Evolutionary conservation across 2,329 filamentous ascomycete genomes (phyloP).

Genomic region (Coniochaeta prunicola): DNA sequence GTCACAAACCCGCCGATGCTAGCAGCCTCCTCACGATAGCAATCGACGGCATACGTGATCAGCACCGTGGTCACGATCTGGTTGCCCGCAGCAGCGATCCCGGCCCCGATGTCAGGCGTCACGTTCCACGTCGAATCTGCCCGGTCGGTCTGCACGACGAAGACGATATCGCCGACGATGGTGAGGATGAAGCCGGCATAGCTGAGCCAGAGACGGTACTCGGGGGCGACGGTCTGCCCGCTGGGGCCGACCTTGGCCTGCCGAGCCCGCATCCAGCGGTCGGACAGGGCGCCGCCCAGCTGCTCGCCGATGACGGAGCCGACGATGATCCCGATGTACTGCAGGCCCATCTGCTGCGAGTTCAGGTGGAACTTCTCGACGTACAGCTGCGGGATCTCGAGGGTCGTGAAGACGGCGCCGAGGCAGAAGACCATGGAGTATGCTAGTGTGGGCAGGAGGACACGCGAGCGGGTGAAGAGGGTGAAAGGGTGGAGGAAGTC

Average conservation of each 20-base stretch:
- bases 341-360: conserved; percentile 49
- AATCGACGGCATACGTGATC: conserved; percentile 54
- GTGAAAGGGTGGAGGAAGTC: conserved; percentile 44
- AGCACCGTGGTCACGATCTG: conserved; percentile 55
- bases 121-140: conserved; percentile 43
- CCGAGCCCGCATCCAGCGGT: conserved; percentile 41
- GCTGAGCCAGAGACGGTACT: conserved; percentile 49
- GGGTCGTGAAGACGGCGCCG: conserved; percentile 42
- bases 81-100: conserved; percentile 45
- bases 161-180: conserved; percentile 46
- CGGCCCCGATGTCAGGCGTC: conserved; percentile 46
- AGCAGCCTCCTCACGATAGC: conserved; percentile 42
- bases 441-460: conserved; percentile 41
- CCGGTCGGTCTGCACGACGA: conserved; percentile 41
- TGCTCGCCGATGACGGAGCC: conserved; percentile 52
- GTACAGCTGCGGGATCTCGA: conserved; percentile 54
- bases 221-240: conserved; percentile 27
- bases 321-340: conserved; percentile 49
- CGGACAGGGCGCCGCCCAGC: conserved; percentile 44
- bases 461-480: conserved; percentile 35
- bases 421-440: conserved; percentile 54
- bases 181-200: conserved; percentile 44
- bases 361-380: conserved; percentile 48
- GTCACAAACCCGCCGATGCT: conserved; percentile 53
- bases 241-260: conserved; percentile 17